A percentile compares a stretch with the other conserved stretches of the same genome.
These are phyloP conservation scores for Termitomyces sp. DNA, from an alignment of 768 basidiomycete genomes.

Conservation along the genomic window DNA sequence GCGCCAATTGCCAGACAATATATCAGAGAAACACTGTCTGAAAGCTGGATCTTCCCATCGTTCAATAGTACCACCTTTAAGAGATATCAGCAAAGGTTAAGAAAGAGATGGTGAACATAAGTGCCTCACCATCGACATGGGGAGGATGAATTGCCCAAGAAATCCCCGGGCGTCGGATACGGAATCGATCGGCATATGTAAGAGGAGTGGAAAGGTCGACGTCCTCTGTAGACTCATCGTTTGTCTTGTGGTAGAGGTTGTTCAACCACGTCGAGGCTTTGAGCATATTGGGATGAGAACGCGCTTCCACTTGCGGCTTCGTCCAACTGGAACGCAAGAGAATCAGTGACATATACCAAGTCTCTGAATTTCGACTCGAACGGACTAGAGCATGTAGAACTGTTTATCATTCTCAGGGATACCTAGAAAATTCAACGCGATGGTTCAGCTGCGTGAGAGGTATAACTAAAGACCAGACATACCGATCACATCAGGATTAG, in stretches of 20 bases:
- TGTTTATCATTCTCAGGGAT: conserved; percentile 58
- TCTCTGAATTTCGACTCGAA: conserved; percentile 3
- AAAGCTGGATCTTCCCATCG: conserved; percentile 66
- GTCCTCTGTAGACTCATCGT: conserved; percentile 35
- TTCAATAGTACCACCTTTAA: conserved; percentile 67
- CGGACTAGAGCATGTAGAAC: conserved; percentile 72
- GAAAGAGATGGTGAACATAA: conserved; percentile 2
- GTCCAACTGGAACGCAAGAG: conserved; percentile 29
- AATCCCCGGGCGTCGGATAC: conserved; percentile 66
- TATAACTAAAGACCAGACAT: neutral
- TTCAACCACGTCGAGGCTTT: conserved; percentile 58
- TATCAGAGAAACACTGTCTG: conserved; percentile 56
- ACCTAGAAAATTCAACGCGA: conserved; percentile 29
- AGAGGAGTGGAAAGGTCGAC: conserved; percentile 63
- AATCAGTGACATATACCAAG: neutral
- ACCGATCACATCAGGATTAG: conserved; percentile 58
- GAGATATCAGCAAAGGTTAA: conserved; percentile 1
- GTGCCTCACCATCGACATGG: conserved; percentile 37
- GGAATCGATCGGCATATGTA: conserved; percentile 70
- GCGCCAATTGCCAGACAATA: conserved; percentile 60
- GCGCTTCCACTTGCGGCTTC: conserved; percentile 59
- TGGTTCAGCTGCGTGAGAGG: neutral
- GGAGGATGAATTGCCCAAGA: conserved; percentile 48
- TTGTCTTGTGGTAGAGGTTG: conserved; percentile 50
- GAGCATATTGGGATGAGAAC: conserved; percentile 64